Evolutionary conservation across 1,284 basidiomycete genomes (phyloP).

Genomic region (Neonothopanus nambi): DNA sequence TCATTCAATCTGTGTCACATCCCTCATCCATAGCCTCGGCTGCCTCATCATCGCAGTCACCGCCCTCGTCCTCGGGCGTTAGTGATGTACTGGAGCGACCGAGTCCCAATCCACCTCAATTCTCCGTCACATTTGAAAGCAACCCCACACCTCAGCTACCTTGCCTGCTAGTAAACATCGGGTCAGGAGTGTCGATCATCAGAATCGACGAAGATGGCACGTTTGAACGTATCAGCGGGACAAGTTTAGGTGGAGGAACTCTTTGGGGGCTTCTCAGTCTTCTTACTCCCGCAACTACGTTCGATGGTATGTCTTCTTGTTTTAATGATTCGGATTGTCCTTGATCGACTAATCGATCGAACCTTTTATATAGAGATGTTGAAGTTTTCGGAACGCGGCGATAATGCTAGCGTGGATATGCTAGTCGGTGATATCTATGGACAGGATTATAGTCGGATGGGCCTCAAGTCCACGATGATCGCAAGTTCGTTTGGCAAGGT

Average conservation of each 20-base stretch:
- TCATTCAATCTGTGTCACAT: conserved; percentile 87
- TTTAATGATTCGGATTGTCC: conserved; percentile 4
- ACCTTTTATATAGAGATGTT: conserved; percentile 87
- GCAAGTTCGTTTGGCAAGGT: conserved; percentile 99
- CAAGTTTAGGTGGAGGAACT: conserved; percentile 98
- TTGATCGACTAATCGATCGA: conserved; percentile 14
- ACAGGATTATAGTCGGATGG: conserved; percentile 89
- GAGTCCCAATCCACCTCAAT: conserved; percentile 89
- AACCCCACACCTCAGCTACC: conserved; percentile 88
- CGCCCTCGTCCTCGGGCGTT: conserved; percentile 11
- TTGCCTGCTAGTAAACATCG: conserved; percentile 97
- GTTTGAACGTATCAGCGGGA: conserved; percentile 97
- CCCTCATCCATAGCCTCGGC: conserved; percentile 31
- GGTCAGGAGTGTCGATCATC: conserved; percentile 96
- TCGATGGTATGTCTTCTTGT: conserved; percentile 80
- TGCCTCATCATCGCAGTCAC: neutral
- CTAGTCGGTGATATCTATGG: conserved; percentile 99
- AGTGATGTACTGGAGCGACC: conserved; percentile 74
- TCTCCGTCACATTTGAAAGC: conserved; percentile 83
- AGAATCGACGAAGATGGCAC: conserved; percentile 94
- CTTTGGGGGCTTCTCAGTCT: conserved; percentile 96
- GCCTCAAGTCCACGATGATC: conserved; percentile 96
- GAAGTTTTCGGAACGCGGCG: conserved; percentile 87
- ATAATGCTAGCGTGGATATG: conserved; percentile 97
- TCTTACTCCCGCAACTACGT: conserved; percentile 92